Conservation (phyloP, 257 asterid genomes). For the Ocimum tenuiflorum region DNA sequence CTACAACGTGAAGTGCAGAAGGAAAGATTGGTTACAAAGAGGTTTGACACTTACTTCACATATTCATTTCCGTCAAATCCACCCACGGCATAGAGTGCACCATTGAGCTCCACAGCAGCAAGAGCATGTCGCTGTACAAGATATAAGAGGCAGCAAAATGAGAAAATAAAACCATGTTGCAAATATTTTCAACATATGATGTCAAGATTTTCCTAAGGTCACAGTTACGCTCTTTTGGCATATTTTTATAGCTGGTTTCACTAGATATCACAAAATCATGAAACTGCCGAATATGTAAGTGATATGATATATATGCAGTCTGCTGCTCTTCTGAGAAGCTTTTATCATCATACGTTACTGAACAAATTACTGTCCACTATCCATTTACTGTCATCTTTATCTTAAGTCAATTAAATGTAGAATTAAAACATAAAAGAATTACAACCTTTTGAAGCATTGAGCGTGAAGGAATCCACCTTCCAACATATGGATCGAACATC, state of each 20-base stretch:
- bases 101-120: slow-evolving; percentile 71
- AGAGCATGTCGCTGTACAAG: slow-evolving; percentile 61
- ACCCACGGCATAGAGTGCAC: slow-evolving; percentile 75
- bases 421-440: not conserved
- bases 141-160: slow-evolving; percentile 4
- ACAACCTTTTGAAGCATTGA: slow-evolving; percentile 75
- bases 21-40: not conserved
- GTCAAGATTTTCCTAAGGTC: not conserved
- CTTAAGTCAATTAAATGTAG: not conserved
- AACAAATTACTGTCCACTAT: not conserved
- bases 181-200: not conserved
- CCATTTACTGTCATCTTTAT: not conserved
- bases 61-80: slow-evolving; percentile 60
- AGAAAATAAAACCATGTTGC: not conserved
- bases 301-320: not conserved
- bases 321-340: not conserved
- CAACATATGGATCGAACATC: slow-evolving; percentile 65
- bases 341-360: too few species aligned
- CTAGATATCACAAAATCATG: not conserved
- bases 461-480: slow-evolving; percentile 70
- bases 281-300: not conserved
- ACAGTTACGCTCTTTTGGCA: not conserved
- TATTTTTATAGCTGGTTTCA: not conserved
- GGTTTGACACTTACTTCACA: slow-evolving; percentile 52
- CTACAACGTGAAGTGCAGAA: not conserved